phyloP scores from a whole-genome alignment of 164 flowering plant species.

The Platanus orientalis region DNA sequence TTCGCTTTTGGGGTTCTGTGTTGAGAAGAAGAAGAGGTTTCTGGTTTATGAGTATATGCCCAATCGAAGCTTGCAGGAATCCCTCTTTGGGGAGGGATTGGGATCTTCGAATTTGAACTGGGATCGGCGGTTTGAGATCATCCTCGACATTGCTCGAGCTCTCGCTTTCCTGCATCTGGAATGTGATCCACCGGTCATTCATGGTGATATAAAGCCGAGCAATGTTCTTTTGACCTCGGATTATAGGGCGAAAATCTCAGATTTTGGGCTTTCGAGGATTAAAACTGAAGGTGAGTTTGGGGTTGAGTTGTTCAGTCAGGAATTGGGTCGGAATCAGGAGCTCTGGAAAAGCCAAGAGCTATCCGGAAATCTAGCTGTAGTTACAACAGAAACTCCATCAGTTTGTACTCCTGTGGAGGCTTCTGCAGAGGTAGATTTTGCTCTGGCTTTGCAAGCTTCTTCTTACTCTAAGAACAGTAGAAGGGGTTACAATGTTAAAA shows the following conservation, averaged over 20 bases:
- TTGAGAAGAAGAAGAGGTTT: conserved; percentile 47
- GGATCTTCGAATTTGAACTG: conserved; percentile 36
- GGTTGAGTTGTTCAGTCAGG: conserved; percentile 78
- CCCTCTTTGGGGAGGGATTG: conserved; percentile 38
- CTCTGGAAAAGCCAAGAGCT: conserved; percentile 61
- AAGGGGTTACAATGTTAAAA: conserved; percentile 22
- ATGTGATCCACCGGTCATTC: conserved; percentile 91
- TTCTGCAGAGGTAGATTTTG: conserved; percentile 67
- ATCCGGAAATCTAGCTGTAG: conserved; percentile 40
- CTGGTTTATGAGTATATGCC: conserved; percentile 96
- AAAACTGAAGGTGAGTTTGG: conserved; percentile 80
- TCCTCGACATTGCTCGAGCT: conserved; percentile 68
- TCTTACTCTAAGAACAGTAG: conserved; percentile 58
- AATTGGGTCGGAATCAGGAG: conserved; percentile 54
- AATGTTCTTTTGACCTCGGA: conserved; percentile 80
- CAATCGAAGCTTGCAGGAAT: conserved; percentile 79
- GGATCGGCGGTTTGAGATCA: conserved; percentile 62
- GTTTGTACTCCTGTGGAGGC: conserved; percentile 17
- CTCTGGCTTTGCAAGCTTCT: conserved; percentile 73
- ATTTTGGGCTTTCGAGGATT: conserved; percentile 88
- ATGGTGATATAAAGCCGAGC: conserved; percentile 96
- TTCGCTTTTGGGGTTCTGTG: conserved; percentile 72
- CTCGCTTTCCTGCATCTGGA: conserved; percentile 76
- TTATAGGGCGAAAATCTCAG: conserved; percentile 71
- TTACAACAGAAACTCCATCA: conserved; percentile 33